Percentiles rank a stretch among this genome's conserved stretches.
Conservation (phyloP, 306 rosid genomes). For the Abrus precatorius region DNA sequence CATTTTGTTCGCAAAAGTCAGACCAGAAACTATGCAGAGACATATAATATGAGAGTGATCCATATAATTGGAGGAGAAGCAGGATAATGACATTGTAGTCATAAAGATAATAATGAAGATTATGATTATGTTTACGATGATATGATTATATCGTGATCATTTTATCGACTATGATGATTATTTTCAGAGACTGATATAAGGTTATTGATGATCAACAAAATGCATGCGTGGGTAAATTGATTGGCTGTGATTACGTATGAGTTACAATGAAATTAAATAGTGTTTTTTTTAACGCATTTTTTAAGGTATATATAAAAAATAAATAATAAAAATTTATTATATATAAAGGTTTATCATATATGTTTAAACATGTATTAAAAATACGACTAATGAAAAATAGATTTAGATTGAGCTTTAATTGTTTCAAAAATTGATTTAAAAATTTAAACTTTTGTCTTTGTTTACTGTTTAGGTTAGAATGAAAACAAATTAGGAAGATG, state of each 20-base stretch:
- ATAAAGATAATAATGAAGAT: slow-evolving; percentile 3
- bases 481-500: too few species aligned
- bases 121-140: slow-evolving; percentile 16
- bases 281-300: too few species aligned
- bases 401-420: slow-evolving; percentile 5
- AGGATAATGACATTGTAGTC: slow-evolving; percentile 25
- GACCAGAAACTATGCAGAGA: slow-evolving; percentile 24
- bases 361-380: too few species aligned
- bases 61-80: not conserved
- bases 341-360: too few species aligned
- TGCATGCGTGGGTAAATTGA: not conserved
- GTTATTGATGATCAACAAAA: slow-evolving; percentile 1
- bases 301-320: too few species aligned
- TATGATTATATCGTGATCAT: slow-evolving; percentile 24
- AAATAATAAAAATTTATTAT: too few species aligned
- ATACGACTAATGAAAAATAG: not conserved
- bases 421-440: not conserved
- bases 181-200: not conserved
- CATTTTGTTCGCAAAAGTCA: slow-evolving; percentile 42
- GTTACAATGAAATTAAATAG: too few species aligned
- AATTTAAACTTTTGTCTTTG: not conserved
- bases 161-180: not conserved
- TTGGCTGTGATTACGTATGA: too few species aligned
- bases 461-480: too few species aligned
- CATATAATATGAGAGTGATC: slow-evolving; percentile 34